phyloP scores from a whole-genome alignment of 2,329 filamentous ascomycete species.

The Sarocladium oryzae region DNA sequence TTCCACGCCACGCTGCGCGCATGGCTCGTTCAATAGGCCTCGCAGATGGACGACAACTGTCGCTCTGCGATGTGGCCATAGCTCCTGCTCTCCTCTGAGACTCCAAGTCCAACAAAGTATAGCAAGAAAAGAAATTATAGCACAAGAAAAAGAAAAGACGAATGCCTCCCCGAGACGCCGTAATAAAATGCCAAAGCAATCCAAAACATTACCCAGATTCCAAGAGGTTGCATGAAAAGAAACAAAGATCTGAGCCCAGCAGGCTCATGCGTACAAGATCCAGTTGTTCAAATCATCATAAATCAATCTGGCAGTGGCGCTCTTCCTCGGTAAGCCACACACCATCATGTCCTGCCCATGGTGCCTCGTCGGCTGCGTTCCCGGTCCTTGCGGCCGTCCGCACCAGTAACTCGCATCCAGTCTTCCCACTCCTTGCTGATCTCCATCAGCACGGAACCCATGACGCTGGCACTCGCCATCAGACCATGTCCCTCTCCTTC shows the following conservation, averaged over 20 bases:
- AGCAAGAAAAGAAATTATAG: background rate
- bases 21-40: background rate
- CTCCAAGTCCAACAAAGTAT: background rate
- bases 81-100: background rate
- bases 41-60: background rate
- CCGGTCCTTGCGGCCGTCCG: slow-evolving; percentile 23
- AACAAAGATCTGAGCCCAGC: background rate
- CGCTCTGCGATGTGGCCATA: background rate
- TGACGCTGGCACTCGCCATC: slow-evolving; percentile 90
- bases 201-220: background rate
- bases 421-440: slow-evolving; percentile 93
- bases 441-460: slow-evolving; percentile 91
- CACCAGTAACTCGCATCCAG: slow-evolving; percentile 60
- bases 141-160: background rate
- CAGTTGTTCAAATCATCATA: background rate
- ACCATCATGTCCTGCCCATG: slow-evolving; percentile 14
- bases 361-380: slow-evolving; percentile 25
- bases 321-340: background rate
- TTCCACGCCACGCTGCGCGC: background rate
- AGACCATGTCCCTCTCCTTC: slow-evolving; percentile 90
- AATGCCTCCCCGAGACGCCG: slow-evolving; percentile 1
- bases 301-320: background rate
- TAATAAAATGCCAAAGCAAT: background rate
- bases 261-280: background rate
- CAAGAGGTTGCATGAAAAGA: background rate